Conservation (phyloP, 495 filamentous ascomycete species). For the Bombardia bombarda region DNA sequence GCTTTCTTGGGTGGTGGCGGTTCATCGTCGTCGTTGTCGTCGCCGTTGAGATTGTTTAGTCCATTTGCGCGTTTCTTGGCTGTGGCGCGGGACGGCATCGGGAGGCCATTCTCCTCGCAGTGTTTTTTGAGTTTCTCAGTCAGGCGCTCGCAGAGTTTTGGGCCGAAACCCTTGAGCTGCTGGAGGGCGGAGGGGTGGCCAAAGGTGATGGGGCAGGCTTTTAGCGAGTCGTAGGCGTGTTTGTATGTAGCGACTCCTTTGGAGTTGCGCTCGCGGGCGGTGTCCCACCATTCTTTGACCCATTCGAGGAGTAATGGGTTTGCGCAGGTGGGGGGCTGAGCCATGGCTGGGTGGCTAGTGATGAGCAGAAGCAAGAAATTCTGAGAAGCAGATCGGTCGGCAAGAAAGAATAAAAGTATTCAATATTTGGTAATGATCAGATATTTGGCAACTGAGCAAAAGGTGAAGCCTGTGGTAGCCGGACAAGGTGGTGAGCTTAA, state of each 20-base stretch:
- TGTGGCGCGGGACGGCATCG: constrained; percentile 55
- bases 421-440: too few species aligned
- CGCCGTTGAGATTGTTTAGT: constrained; percentile 1
- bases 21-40: constrained; percentile 21
- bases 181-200: constrained; percentile 67
- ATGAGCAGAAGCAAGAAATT: background rate
- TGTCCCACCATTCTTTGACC: constrained; percentile 76
- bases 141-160: constrained; percentile 60
- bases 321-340: constrained; percentile 43
- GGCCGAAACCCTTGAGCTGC: constrained; percentile 64
- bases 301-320: constrained; percentile 71
- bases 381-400: constrained; percentile 2
- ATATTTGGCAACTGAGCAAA: too few species aligned
- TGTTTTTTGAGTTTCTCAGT: constrained; percentile 60
- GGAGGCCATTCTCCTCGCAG: constrained; percentile 61
- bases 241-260: constrained; percentile 69
- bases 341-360: constrained; percentile 14
- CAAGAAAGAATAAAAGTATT: too few species aligned
- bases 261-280: constrained; percentile 59
- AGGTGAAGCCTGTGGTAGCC: too few species aligned
- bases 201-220: constrained; percentile 66
- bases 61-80: constrained; percentile 14
- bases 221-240: constrained; percentile 74
- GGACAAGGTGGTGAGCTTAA: too few species aligned
- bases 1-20: constrained; percentile 55